Percentiles rank a stretch among this genome's conserved stretches.
Conservation (phyloP, 768 basidiomycete genomes). For the Hericium erinaceus region DNA sequence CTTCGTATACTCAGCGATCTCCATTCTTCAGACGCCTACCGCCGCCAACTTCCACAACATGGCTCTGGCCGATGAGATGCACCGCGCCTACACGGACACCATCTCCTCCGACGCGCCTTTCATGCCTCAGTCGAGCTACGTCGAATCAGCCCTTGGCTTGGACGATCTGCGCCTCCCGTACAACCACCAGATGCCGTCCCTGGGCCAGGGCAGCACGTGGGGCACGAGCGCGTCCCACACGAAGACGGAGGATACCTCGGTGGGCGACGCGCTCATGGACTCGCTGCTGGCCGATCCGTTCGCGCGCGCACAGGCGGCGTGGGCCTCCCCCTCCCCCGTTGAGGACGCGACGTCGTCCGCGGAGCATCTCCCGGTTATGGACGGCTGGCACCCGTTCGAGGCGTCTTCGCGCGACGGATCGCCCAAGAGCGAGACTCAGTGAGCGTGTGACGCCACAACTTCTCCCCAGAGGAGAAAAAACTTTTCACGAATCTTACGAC, state of each 20-base stretch:
- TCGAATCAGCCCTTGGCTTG: not conserved
- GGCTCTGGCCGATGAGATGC: slow-evolving; percentile 7
- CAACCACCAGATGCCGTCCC: not conserved
- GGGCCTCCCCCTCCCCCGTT: not conserved
- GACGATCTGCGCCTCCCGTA: not conserved
- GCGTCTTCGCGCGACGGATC: not conserved
- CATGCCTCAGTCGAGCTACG: not conserved
- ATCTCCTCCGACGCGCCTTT: not conserved
- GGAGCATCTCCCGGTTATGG: not conserved
- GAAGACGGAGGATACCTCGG: not conserved
- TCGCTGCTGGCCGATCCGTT: not conserved
- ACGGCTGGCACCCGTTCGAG: not conserved
- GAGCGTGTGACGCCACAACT: not conserved
- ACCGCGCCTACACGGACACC: not conserved
- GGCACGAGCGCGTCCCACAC: not conserved
- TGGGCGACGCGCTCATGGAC: not conserved
- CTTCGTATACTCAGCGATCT: not conserved
- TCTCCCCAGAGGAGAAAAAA: not conserved
- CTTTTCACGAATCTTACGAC: not conserved
- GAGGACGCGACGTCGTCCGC: not conserved
- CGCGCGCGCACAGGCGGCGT: not conserved
- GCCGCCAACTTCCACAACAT: slow-evolving; percentile 14
- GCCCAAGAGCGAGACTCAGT: not conserved
- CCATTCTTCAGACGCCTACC: slow-evolving; percentile 19
- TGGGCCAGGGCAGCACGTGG: not conserved